These are phyloP conservation scores for Nigrograna mackinnonii DNA, from an alignment of 2,329 filamentous ascomycete species.

Conservation along the genomic window DNA sequence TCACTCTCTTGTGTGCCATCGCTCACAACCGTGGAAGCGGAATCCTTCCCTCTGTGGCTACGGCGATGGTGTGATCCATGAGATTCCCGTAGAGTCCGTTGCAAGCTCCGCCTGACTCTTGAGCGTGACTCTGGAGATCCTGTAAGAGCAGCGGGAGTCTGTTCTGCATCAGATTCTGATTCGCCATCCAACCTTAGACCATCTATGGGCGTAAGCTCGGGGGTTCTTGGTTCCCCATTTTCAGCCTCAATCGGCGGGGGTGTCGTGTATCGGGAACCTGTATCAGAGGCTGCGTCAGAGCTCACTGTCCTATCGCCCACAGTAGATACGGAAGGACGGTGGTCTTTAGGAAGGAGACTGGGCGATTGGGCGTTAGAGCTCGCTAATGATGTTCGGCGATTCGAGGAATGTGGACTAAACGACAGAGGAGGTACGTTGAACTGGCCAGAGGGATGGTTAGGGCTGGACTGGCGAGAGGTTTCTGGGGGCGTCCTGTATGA, in stretches of 20 bases:
- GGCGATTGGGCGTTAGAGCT: constrained; percentile 40
- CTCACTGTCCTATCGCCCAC: constrained; percentile 28
- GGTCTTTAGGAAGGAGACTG: constrained; percentile 32
- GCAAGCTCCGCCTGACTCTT: constrained; percentile 82
- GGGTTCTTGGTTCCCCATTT: constrained; percentile 22
- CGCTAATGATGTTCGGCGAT: constrained; percentile 32
- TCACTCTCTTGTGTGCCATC: constrained; percentile 59
- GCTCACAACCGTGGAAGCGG: constrained; percentile 60
- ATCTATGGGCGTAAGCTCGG: constrained; percentile 24
- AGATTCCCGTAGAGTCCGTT: constrained; percentile 84
- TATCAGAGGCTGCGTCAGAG: constrained; percentile 36
- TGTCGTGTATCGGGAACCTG: constrained; percentile 32
- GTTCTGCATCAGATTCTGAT: constrained; percentile 36
- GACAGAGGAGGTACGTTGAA: constrained; percentile 36
- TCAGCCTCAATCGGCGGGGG: constrained; percentile 32
- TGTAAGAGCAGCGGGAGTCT: constrained; percentile 24
- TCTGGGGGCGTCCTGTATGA: constrained; percentile 52
- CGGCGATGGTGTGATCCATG: constrained; percentile 66
- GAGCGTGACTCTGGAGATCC: constrained; percentile 58
- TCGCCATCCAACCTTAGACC: constrained; percentile 24
- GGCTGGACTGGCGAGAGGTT: constrained; percentile 40
- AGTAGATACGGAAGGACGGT: constrained; percentile 38
- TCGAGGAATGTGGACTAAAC: constrained; percentile 32
- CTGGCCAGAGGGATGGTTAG: constrained; percentile 28
- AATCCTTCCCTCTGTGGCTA: constrained; percentile 77